Base-by-base conservation (phyloP, 306 rosid species). In the Cicer bijugum region DNA sequence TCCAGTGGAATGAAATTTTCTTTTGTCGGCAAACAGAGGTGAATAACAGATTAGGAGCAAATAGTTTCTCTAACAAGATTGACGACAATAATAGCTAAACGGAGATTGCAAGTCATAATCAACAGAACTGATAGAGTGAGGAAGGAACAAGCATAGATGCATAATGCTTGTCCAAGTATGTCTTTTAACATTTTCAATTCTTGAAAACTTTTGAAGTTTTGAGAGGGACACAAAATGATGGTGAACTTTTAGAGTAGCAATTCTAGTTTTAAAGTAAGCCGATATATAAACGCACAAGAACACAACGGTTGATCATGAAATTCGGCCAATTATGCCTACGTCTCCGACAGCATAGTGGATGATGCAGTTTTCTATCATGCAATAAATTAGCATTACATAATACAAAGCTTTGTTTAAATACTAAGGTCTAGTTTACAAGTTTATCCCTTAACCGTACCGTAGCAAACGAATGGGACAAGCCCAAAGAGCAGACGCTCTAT, bases 61-160 rank as follows among this genome's bases (percentile, higher is more conserved):
- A 60, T 60, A 55, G 40, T 52, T 55, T 53, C 38, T 38, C 23
- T 17, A 47, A 46, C 6, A 9, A 15, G 35, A 73, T 46, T 60
- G 4, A 60, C 1, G 0, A 53, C 70, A 35, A 35, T 15, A 74
- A 39, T 7, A 38, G 20, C 12, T 60, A 38, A 61, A 60, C 11
- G 39, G 37, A 7, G 53, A 53, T 12, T 62, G 59, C 45, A 67
- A 42, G 52, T 33, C 35, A 75, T 47, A n/a, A 47, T 46, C 28
- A 44, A 61, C 33, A 68, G 52, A 15, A 64, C 17, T 19, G 35
- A 60, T 35, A 53, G 44, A 23, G 28, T 23, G 68, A 44, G 28
- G 65, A 53, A 19, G 39, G 19, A 28, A 35, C 23, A 75, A n/a
- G 62, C 17, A 40, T 17, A 43, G 73, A 71, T 33, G 53, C 19